A percentile compares a stretch with the other conserved stretches of the same genome.
These are phyloP conservation scores for Fermentozyma sake DNA, from an alignment of 1,139 yeast species.

Conservation along the genomic window DNA sequence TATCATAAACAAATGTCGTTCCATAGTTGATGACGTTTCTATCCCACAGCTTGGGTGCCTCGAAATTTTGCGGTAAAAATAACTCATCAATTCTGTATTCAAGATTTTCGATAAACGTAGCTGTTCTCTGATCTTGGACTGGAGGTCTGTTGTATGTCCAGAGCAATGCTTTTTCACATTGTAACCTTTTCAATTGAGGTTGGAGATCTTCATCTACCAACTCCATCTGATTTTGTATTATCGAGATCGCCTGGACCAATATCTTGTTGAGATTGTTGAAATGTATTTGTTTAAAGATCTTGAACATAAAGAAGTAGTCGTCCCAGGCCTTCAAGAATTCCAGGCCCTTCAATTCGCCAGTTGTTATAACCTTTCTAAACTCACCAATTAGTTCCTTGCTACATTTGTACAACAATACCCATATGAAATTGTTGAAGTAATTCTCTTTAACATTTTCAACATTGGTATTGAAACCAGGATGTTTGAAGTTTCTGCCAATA, in stretches of 20 bases:
- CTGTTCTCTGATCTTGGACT: too few species aligned
- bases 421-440: constrained; percentile 13
- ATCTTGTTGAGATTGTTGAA: constrained; percentile 6
- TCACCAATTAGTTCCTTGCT: constrained; percentile 13
- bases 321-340: constrained; percentile 6
- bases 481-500: constrained; percentile 13
- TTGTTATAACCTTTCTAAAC: constrained; percentile 1
- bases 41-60: too few species aligned
- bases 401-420: constrained; percentile 19
- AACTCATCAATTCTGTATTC: too few species aligned
- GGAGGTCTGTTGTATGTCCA: too few species aligned
- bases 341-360: not conserved
- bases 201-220: constrained; percentile 4
- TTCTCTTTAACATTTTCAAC: constrained; percentile 2
- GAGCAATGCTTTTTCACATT: too few species aligned
- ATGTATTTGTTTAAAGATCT: constrained; percentile 10
- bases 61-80: too few species aligned
- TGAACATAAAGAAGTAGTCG: constrained; percentile 8
- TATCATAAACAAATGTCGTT: too few species aligned
- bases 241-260: constrained; percentile 7
- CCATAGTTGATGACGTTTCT: too few species aligned
- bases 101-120: too few species aligned
- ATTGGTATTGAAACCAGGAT: constrained; percentile 28
- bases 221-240: constrained; percentile 5
- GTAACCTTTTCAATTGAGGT: too few species aligned